Evolutionary conservation across 306 rosid genomes (phyloP), one percentile per base, ranked within the genome.

Genomic region (Begonia loranthoides): DNA sequence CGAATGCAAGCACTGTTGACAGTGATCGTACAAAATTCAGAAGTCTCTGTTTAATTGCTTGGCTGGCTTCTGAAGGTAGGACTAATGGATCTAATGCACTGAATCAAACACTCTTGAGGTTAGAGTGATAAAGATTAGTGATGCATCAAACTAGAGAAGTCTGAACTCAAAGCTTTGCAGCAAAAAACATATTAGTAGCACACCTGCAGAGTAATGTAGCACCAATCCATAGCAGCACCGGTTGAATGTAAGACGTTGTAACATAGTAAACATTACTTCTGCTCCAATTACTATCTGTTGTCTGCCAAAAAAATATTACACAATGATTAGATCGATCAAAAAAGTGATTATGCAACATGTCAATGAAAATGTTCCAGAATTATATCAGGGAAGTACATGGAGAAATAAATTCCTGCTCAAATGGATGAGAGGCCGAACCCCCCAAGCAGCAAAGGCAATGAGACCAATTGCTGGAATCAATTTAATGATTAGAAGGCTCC

Each of bases 401-500:
- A 90, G 73, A 73, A 86, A 72, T 61, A 80, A 48, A 64, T 71
- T 51, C 76, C 96, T 80, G 74, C 86, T 61, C 34, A 72, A 63
- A 45, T 86, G 94, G 60, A 90, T 36, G 40, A 90, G 73, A 56
- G 99, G 94, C 59, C 67, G 95, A 52, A 90, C 81, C 57, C 88
- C 99, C 64, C 79, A 86, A 66, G 81, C 80, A 65, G 94, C 86
- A 73, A 92, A 92, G 60, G 88, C 84, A 72, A 92, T 80, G 74
- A 86, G 33, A 59, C 92, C 79, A 66, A 74, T 76, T 50, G 94
- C 93, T 9, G 92, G 83, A 61, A 92, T 63, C 78, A 92, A 73
- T 52, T 73, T 76, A 60, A 68, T 62, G 48, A 73, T 63, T 61
- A 66, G 60, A 58, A 86, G 76, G 66, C 60, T 86, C 64, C 87